phyloP scores from a whole-genome alignment of 208 protist genomes.

The Trypanosomatidae sp. region DNA sequence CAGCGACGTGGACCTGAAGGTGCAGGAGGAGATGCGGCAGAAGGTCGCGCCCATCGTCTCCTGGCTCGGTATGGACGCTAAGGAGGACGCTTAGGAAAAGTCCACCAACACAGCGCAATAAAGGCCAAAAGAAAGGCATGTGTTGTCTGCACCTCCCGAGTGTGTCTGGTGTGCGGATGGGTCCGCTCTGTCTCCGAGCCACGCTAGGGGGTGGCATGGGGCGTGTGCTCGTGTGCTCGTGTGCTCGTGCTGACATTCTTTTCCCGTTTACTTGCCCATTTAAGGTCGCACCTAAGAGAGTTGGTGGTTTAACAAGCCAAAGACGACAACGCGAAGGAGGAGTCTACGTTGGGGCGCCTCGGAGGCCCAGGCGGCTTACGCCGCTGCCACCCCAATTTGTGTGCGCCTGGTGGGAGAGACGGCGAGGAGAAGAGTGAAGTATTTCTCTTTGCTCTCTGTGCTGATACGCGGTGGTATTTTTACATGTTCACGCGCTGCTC shows the following conservation, averaged over 20 bases:
- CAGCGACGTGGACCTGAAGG: conserved; percentile 19
- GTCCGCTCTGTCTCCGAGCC: no score
- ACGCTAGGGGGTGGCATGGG: neutral
- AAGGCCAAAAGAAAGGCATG: conserved; percentile 6
- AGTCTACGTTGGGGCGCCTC: neutral
- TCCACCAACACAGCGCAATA: no score
- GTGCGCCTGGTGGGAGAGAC: neutral
- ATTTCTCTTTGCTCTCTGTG: neutral
- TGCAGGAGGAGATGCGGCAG: conserved; percentile 43
- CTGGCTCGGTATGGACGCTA: conserved; percentile 52
- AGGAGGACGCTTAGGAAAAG: conserved; percentile 24
- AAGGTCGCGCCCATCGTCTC: conserved; percentile 49
- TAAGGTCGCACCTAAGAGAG: neutral
- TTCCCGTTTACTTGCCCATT: no score
- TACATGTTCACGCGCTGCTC: neutral
- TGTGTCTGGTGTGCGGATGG: neutral
- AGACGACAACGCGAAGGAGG: neutral
- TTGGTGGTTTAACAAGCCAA: neutral
- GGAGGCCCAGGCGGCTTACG: neutral
- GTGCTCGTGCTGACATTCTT: neutral
- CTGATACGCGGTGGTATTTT: neutral
- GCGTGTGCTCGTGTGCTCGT: neutral
- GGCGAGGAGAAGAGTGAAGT: no score
- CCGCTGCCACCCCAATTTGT: neutral
- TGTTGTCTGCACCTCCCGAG: neutral